Conservation (phyloP, 768 basidiomycete species). For the Auricularia sp. region DNA sequence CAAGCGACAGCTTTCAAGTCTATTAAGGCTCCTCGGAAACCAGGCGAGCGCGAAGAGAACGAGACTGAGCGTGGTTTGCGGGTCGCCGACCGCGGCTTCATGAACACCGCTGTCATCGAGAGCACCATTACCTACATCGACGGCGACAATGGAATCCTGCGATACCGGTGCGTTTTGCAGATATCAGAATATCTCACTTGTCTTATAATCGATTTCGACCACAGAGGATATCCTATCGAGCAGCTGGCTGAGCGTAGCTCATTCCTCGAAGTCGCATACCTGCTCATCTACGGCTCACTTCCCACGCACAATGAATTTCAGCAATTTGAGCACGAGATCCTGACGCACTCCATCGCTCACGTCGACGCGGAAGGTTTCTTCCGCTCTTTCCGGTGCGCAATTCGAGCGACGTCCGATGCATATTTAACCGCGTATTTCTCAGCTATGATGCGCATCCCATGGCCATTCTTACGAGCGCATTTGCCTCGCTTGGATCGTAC, state of each 20-base stretch:
- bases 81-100: conserved; percentile 29
- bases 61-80: conserved; percentile 68
- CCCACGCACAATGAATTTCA: conserved; percentile 47
- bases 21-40: conserved; percentile 47
- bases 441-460: conserved; percentile 90
- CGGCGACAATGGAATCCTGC: conserved; percentile 74
- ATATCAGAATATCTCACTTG: not conserved
- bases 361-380: conserved; percentile 61
- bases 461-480: conserved; percentile 80
- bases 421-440: not conserved
- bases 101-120: conserved; percentile 30
- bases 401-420: not conserved
- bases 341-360: conserved; percentile 64
- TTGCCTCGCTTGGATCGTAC: conserved; percentile 81
- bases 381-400: conserved; percentile 48
- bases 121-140: conserved; percentile 79
- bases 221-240: conserved; percentile 86
- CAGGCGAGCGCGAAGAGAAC: conserved; percentile 65
- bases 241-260: conserved; percentile 72
- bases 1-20: conserved; percentile 73
- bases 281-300: conserved; percentile 79
- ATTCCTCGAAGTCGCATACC: conserved; percentile 76
- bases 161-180: conserved; percentile 49
- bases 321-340: conserved; percentile 62
- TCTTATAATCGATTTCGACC: not conserved